Conservation (phyloP, 768 basidiomycete genomes). For the Rhodotorula paludigena region DNA sequence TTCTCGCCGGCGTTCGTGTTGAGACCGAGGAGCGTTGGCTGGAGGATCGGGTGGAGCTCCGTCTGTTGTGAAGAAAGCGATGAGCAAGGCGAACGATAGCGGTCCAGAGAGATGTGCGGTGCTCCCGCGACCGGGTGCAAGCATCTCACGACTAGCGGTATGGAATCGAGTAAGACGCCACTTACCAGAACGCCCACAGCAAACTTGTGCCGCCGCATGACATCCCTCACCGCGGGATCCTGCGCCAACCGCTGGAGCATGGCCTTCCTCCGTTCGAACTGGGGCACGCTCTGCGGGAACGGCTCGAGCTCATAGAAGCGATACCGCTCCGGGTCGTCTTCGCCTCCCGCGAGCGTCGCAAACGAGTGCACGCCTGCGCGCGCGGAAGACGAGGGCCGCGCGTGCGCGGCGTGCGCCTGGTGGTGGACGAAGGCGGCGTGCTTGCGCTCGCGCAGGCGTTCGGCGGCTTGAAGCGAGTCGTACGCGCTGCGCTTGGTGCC, state of each 20-base stretch:
- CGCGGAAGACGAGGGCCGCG: slow-evolving; percentile 8
- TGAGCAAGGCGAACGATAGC: too few species aligned
- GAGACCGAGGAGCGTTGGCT: slow-evolving; percentile 40
- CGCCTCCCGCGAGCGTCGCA: not conserved
- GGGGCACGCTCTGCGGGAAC: slow-evolving; percentile 28
- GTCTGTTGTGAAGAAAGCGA: not conserved
- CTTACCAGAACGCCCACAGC: slow-evolving; percentile 16
- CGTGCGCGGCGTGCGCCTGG: not conserved
- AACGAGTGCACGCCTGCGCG: slow-evolving; percentile 16
- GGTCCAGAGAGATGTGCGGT: too few species aligned
- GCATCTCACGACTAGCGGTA: not conserved
- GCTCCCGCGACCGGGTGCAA: too few species aligned
- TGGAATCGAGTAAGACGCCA: not conserved
- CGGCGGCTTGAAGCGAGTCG: slow-evolving; percentile 7
- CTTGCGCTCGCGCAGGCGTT: slow-evolving; percentile 23
- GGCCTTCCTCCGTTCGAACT: slow-evolving; percentile 7
- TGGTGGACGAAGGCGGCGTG: slow-evolving; percentile 24
- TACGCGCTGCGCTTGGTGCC: slow-evolving; percentile 10
- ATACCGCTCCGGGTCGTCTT: slow-evolving; percentile 8
- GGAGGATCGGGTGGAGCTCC: slow-evolving; percentile 27
- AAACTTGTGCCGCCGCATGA: slow-evolving; percentile 29
- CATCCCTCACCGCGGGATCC: slow-evolving; percentile 26
- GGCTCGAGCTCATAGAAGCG: slow-evolving; percentile 28
- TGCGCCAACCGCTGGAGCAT: slow-evolving; percentile 27
- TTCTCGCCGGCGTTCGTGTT: slow-evolving; percentile 41